Conservation (phyloP, 2,329 filamentous ascomycete species). For the Penicillium brasilianum region DNA sequence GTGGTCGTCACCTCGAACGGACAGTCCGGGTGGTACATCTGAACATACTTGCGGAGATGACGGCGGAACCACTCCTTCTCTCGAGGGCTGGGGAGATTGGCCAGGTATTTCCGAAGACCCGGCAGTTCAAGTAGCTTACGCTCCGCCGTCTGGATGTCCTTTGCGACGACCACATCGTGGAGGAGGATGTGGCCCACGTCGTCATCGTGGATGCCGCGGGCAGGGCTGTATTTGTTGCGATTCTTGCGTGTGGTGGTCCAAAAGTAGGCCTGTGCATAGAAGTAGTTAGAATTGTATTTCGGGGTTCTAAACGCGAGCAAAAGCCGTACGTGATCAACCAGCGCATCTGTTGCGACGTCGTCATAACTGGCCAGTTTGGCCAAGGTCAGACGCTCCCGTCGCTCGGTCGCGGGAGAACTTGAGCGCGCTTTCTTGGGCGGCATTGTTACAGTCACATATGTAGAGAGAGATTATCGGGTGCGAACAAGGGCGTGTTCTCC, state of each 20-base stretch:
- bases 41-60: conserved; percentile 87
- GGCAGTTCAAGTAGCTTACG: conserved; percentile 71
- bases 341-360: conserved; percentile 91
- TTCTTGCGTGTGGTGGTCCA: conserved; percentile 98
- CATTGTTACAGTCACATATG: conserved; percentile 31
- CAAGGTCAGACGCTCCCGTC: conserved; percentile 76
- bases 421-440: conserved; percentile 44
- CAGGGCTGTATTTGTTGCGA: conserved; percentile 80
- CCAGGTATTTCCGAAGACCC: conserved; percentile 74
- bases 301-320: conserved; percentile 9
- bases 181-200: conserved; percentile 65
- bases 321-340: conserved; percentile 85
- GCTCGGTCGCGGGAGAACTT: conserved; percentile 38
- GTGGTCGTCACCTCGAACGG: conserved; percentile 93
- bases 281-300: conserved; percentile 24
- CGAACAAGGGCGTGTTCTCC: neutral
- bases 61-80: conserved; percentile 85
- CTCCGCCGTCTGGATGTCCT: conserved; percentile 73
- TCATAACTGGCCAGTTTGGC: conserved; percentile 91
- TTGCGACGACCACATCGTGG: conserved; percentile 72
- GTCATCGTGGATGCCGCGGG: conserved; percentile 74
- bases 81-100: conserved; percentile 70
- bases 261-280: conserved; percentile 75
- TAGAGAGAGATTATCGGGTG: neutral
- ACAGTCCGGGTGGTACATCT: conserved; percentile 90